These are phyloP conservation scores for Ramaria sp. DNA, from an alignment of 768 basidiomycete species.

Conservation along the genomic window DNA sequence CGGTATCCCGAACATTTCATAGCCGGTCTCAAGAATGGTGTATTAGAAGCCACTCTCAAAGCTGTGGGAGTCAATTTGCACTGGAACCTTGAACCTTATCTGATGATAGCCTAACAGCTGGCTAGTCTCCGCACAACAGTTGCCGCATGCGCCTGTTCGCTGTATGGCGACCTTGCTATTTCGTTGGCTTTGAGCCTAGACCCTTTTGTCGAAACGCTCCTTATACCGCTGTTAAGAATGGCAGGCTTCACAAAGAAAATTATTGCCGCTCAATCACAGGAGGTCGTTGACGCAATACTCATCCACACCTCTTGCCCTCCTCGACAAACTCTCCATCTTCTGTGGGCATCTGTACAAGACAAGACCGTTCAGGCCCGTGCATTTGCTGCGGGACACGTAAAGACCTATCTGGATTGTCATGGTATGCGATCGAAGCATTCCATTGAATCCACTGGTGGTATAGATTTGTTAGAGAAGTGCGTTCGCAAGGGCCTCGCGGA, in stretches of 20 bases:
- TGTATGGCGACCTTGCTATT: constrained; percentile 65
- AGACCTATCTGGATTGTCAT: constrained; percentile 65
- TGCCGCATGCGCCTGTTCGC: constrained; percentile 60
- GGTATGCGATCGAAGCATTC: constrained; percentile 47
- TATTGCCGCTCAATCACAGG: constrained; percentile 76
- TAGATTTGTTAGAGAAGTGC: constrained; percentile 64
- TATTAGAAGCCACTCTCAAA: constrained; percentile 77
- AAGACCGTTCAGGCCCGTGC: constrained; percentile 71
- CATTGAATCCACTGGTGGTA: constrained; percentile 59
- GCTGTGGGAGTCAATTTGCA: constrained; percentile 41
- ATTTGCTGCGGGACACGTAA: constrained; percentile 59
- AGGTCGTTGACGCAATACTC: constrained; percentile 56
- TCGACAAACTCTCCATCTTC: constrained; percentile 52
- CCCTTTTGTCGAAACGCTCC: constrained; percentile 64
- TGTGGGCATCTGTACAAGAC: constrained; percentile 63
- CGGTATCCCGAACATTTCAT: constrained; percentile 71
- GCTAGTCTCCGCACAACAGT: constrained; percentile 88
- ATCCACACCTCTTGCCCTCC: constrained; percentile 61
- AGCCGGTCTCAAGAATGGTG: constrained; percentile 60
- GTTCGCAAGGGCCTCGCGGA: constrained; percentile 69
- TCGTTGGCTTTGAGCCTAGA: constrained; percentile 63
- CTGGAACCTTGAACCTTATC: not conserved
- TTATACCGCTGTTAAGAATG: constrained; percentile 76
- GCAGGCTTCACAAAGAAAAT: constrained; percentile 90
- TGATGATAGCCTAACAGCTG: constrained; percentile 37